Base-by-base conservation (phyloP, 2,329 filamentous ascomycete species). In the Tolypocladium sp. region DNA sequence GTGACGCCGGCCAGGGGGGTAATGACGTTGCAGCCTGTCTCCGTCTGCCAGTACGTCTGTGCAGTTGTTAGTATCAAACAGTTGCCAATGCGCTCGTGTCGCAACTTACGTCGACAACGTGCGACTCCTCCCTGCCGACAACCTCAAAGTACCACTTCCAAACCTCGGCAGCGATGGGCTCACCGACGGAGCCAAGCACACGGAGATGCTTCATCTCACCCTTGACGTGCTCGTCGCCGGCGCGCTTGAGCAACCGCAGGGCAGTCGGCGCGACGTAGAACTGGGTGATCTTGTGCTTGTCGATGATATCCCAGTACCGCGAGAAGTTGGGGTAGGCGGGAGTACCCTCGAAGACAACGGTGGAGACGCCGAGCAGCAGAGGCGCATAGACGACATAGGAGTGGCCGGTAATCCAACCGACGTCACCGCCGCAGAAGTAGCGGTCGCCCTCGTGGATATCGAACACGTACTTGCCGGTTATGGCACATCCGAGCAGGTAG, bases 91-190 rank as follows among this genome's bases (percentile, higher is more conserved):
- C 25, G 20, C 27, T 33, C 25, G 2, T 17, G 13, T 12, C 10
- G 20, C 46, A 22, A 56, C 91, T 83, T 80, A 96, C 92, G 74
- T 99, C 94, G 58, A 97, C 88, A 73, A 99, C 82, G 71, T 99
- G 94, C 55, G 91, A 89, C 74, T 96, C 88, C 75, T 93, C 88
- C 82, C 92, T 95, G 70, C 94, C 94, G 57, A 99, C 92, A 66
- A 89, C 83, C 75, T 97, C 92, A 73, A 92, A 93, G 78, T 97
- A 99, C 94, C 94, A 99, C 79, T 97, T 97, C 94, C 94, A 99
- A 61, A 99, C 90, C 75, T 99, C 94, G 27, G 93, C 91, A 22
- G 94, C 93, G 69, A 99, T 99, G 44, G 94, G 94, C 79, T 99
- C 94, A 66, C 94, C 94, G 60, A 99, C 94, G 22, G 93, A 96